Percentiles rank a stretch among this genome's conserved stretches.
Evolutionary conservation across 148 eudicot species (phyloP).

Genomic region (Rhododendron mucronatum): DNA sequence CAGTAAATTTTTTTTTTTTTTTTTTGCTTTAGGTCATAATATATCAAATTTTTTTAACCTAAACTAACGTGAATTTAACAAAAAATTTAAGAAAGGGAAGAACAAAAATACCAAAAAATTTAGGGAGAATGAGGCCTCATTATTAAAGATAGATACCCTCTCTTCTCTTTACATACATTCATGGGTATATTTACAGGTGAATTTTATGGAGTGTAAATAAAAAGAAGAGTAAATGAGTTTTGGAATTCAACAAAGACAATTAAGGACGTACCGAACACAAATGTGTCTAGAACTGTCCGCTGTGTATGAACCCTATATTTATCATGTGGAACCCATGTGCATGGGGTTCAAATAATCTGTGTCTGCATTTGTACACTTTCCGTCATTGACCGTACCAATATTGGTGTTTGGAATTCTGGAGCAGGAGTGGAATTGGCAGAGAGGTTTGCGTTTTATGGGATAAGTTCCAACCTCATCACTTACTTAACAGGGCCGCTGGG

Average conservation of each 20-base stretch:
- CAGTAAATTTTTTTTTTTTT: too few species aligned
- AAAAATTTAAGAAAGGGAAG: too few species aligned
- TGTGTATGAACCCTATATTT: neutral
- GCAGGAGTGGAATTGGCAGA: constrained; percentile 53
- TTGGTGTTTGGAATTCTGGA: neutral
- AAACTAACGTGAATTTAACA: neutral
- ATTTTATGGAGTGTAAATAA: neutral
- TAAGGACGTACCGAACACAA: neutral
- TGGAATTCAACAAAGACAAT: neutral
- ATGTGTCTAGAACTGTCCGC: neutral
- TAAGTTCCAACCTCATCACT: constrained; percentile 40
- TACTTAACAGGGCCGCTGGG: constrained; percentile 47
- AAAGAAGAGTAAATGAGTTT: neutral
- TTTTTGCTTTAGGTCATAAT: too few species aligned
- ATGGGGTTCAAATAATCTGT: neutral
- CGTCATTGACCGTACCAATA: neutral
- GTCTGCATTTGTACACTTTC: neutral
- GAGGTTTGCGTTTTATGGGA: constrained; percentile 48
- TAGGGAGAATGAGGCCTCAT: neutral
- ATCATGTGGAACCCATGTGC: neutral
- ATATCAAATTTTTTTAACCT: too few species aligned
- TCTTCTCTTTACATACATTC: neutral
- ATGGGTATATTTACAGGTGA: neutral
- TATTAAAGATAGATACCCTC: neutral
- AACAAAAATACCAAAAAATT: too few species aligned